These are phyloP conservation scores for Kingdonia uniflora DNA, from an alignment of 164 flowering plant species.

Conservation along the genomic window DNA sequence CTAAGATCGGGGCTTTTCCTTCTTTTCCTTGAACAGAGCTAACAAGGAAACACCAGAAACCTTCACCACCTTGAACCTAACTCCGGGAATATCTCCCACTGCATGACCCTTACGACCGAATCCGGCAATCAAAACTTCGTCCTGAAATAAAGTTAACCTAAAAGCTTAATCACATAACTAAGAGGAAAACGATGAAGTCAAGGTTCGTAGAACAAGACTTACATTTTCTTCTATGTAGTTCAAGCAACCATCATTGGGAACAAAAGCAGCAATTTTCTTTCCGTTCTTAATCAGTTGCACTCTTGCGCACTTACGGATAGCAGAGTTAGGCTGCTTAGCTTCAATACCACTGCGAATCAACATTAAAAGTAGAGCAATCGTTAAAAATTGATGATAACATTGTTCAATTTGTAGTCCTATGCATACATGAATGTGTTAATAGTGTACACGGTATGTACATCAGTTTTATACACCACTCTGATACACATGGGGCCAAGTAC, in stretches of 20 bases:
- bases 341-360: constrained; percentile 25
- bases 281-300: constrained; percentile 27
- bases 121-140: constrained; percentile 28
- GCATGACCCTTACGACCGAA: constrained; percentile 31
- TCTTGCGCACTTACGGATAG: constrained; percentile 28
- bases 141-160: constrained; percentile 8
- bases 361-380: too few species aligned
- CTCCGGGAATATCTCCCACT: constrained; percentile 30
- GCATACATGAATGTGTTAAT: too few species aligned
- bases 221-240: constrained; percentile 28
- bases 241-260: constrained; percentile 30
- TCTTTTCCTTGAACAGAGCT: constrained; percentile 28
- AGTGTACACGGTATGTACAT: too few species aligned
- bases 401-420: too few species aligned
- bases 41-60: constrained; percentile 23
- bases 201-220: background rate
- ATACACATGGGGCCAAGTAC: too few species aligned
- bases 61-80: constrained; percentile 26
- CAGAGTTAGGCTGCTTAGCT: constrained; percentile 30
- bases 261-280: constrained; percentile 28
- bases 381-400: too few species aligned
- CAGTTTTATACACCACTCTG: too few species aligned
- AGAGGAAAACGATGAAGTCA: background rate
- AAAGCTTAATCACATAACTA: background rate
- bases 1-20: constrained; percentile 24